phyloP scores from a whole-genome alignment of 495 filamentous ascomycete species.

The Penicillium herquei region DNA sequence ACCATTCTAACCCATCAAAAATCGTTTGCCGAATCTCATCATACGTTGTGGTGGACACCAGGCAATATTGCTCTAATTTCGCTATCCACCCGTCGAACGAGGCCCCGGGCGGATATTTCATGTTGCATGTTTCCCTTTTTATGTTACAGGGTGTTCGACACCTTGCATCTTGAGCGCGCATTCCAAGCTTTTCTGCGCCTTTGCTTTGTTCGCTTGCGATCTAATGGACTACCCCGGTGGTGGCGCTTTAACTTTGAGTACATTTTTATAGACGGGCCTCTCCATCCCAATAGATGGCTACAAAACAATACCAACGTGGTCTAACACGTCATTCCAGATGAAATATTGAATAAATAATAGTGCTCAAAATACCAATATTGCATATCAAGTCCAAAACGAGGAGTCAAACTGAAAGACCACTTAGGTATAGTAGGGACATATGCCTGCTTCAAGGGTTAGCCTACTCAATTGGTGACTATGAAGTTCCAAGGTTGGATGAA shows the following conservation, averaged over 20 bases:
- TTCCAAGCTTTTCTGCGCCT: constrained; percentile 4
- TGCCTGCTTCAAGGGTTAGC: too few species aligned
- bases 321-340: background rate
- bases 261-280: constrained; percentile 16
- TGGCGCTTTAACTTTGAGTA: constrained; percentile 17
- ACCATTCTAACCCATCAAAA: too few species aligned
- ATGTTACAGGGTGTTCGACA: background rate
- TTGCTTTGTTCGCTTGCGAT: constrained; percentile 7
- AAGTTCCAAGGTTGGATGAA: too few species aligned
- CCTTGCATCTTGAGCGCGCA: constrained; percentile 11
- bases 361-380: background rate
- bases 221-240: constrained; percentile 22
- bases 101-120: background rate
- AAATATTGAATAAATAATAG: constrained; percentile 13
- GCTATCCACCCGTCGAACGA: background rate
- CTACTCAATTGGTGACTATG: background rate
- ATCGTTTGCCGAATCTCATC: too few species aligned
- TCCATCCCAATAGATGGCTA: constrained; percentile 9
- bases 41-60: background rate
- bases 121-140: background rate
- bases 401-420: too few species aligned
- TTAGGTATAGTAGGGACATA: too few species aligned
- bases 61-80: background rate
- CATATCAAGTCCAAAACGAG: too few species aligned
- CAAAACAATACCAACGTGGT: constrained; percentile 8